A percentile compares a stretch with the other conserved stretches of the same genome.
phyloP scores from a whole-genome alignment of 768 basidiomycete genomes.

The Rhodotorula graminis region DNA sequence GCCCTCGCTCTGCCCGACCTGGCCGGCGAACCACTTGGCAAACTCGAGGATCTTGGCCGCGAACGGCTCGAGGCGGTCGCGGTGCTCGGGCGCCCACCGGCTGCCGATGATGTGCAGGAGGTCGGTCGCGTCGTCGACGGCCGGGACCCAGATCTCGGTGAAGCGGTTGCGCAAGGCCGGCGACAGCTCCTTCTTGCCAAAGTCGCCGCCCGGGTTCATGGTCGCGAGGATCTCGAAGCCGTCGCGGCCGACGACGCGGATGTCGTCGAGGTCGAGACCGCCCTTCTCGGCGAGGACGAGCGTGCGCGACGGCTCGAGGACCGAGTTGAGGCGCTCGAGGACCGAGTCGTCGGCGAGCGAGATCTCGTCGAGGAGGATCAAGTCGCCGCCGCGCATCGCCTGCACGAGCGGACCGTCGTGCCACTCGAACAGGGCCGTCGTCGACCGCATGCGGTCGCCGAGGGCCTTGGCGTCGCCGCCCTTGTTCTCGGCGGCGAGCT shows the following conservation, averaged over 20 bases:
- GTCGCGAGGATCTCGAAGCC: slow-evolving; percentile 88
- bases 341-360: slow-evolving; percentile 98
- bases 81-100: slow-evolving; percentile 59
- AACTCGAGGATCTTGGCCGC: slow-evolving; percentile 69
- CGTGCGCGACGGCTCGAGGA: slow-evolving; percentile 81
- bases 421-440: slow-evolving; percentile 90
- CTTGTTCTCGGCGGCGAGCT: neutral
- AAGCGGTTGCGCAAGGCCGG: slow-evolving; percentile 95
- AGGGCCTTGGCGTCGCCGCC: slow-evolving; percentile 22
- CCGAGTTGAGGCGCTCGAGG: slow-evolving; percentile 91
- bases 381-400: slow-evolving; percentile 77
- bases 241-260: slow-evolving; percentile 60
- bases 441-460: slow-evolving; percentile 50
- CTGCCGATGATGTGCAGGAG: slow-evolving; percentile 68
- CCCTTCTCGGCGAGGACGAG: slow-evolving; percentile 91
- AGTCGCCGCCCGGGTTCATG: slow-evolving; percentile 99
- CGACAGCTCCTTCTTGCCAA: slow-evolving; percentile 97
- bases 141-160: slow-evolving; percentile 98
- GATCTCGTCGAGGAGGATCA: slow-evolving; percentile 91
- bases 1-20: slow-evolving; percentile 55
- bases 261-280: slow-evolving; percentile 64
- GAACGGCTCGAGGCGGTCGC: slow-evolving; percentile 52
- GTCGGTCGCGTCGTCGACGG: slow-evolving; percentile 67
- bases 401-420: slow-evolving; percentile 91
- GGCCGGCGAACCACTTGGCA: slow-evolving; percentile 68